A percentile compares a stretch with the other conserved stretches of the same genome.
Evolutionary conservation across 257 asterid genomes (phyloP).

Genomic region (Dorcoceras hygrometricum): DNA sequence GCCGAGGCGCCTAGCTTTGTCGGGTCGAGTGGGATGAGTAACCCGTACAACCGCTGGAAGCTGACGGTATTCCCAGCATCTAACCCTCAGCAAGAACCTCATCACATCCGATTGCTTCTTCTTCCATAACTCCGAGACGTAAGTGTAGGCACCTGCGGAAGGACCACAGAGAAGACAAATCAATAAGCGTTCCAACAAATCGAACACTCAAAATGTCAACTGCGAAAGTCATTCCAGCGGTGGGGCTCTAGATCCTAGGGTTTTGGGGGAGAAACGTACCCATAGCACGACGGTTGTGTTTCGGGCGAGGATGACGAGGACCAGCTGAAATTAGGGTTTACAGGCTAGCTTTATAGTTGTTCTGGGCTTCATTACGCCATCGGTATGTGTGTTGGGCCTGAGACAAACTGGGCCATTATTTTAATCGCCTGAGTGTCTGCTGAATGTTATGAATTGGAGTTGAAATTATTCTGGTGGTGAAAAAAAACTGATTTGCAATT

Average conservation of each 20-base stretch:
- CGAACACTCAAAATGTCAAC: too few species aligned
- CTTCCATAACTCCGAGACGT: conserved; percentile 34
- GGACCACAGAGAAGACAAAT: neutral
- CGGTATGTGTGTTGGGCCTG: too few species aligned
- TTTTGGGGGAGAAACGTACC: neutral
- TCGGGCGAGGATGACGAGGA: neutral
- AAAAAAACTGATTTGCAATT: too few species aligned
- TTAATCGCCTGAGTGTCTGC: too few species aligned
- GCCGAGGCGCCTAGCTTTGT: conserved; percentile 36
- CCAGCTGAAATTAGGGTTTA: neutral
- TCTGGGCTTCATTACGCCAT: neutral
- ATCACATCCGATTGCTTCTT: conserved; percentile 39
- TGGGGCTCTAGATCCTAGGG: neutral
- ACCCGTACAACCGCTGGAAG: conserved; percentile 34
- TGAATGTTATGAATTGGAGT: too few species aligned
- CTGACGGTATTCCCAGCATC: conserved; percentile 42
- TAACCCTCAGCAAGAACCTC: conserved; percentile 36
- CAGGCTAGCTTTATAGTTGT: neutral
- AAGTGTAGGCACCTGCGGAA: conserved; percentile 33
- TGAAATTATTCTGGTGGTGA: too few species aligned
- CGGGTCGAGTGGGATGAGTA: conserved; percentile 35
- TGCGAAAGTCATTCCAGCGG: neutral
- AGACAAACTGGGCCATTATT: too few species aligned
- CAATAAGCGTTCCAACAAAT: neutral
- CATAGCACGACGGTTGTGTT: neutral